Evolutionary conservation across 352 stramenopile species (phyloP), one percentile per base, ranked within the genome.

Genomic region (Globisporangium acanthophoron): DNA sequence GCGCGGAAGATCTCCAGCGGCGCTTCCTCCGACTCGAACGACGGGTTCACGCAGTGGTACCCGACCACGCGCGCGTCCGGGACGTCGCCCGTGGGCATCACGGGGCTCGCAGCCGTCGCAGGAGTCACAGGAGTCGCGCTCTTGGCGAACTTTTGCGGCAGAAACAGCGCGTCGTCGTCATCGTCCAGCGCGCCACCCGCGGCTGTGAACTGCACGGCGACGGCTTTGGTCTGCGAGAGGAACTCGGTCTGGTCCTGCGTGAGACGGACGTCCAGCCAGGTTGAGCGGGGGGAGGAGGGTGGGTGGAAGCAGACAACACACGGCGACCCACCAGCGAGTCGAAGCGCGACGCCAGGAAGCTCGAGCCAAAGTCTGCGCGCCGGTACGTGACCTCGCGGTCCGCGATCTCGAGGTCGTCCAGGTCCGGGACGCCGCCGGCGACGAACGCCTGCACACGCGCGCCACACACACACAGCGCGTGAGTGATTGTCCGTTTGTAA

Each of bases 21-120:
- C 33, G 63, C 20, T n/a, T 75, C 69, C n/a, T 67, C 66, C 1
- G 80, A 91, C 69, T 91, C 80, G 50, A 91, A 91, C 66, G 67
- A 82, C 41, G 78, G 80, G 63, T 91, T 91, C 35, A 91, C 78
- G 58, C 80, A 67, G 50, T 66, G 74, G 52, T 84, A 90, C 18
- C 57, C 64, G 13, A 84, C 73, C 4, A 74, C 70, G n/a, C 37
- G 37, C 12, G 71, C 75, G 50, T 84, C 70, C 0, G 80, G 80
- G 1, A 90, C 71, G 41, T 85, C 72, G 59, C 68, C 76, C 62
- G 49, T 80, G 15, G 74, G 76, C 56, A 71, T 67, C 47, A 21
- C 48, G 24, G 21, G 7, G 9, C 20, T 15, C 44, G n/a, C 44
- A 21, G 43, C 5, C 16, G 18, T 6, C 18, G 20, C 8, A 53